These are phyloP conservation scores for Annulohypoxylon moriforme DNA, from an alignment of 495 filamentous ascomycete genomes.

Conservation along the genomic window DNA sequence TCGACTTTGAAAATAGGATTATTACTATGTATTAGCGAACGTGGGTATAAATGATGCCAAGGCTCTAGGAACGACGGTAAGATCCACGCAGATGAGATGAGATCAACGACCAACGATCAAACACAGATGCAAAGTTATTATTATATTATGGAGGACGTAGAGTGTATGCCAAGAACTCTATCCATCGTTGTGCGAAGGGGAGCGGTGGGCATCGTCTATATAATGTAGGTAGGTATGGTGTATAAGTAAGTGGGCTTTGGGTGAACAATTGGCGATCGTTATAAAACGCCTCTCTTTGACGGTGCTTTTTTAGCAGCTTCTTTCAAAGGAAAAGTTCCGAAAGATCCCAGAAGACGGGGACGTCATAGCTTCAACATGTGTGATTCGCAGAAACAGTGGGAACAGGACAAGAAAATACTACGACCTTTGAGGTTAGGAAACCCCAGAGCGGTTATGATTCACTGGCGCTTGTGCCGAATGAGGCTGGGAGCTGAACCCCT, in stretches of 20 bases:
- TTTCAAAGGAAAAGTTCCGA: slow-evolving; percentile 33
- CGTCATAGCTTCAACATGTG: slow-evolving; percentile 36
- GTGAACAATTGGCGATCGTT: slow-evolving; percentile 40
- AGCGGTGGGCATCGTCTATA: slow-evolving; percentile 7
- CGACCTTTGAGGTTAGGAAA: slow-evolving; percentile 26
- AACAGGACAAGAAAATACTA: slow-evolving; percentile 23
- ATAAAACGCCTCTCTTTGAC: slow-evolving; percentile 41
- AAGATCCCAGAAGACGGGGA: slow-evolving; percentile 36
- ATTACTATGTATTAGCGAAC: slow-evolving; percentile 19
- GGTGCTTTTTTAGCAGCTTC: slow-evolving; percentile 12
- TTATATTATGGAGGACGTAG: slow-evolving; percentile 12
- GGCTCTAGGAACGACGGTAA: slow-evolving; percentile 9
- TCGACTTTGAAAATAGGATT: slow-evolving; percentile 11
- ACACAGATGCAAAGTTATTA: slow-evolving; percentile 14
- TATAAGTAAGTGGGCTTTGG: neutral
- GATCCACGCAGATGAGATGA: slow-evolving; percentile 14
- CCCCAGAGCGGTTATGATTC: slow-evolving; percentile 33
- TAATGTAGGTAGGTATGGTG: slow-evolving; percentile 14
- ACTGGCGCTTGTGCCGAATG: slow-evolving; percentile 35
- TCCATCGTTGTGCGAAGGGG: slow-evolving; percentile 18
- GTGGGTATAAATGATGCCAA: neutral
- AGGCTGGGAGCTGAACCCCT: slow-evolving; percentile 43
- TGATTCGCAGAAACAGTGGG: slow-evolving; percentile 37
- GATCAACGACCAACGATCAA: neutral
- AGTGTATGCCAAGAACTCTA: slow-evolving; percentile 5